Evolutionary conservation across 768 basidiomycete species (phyloP), one percentile per base, ranked within the genome.

Genomic region (Podaxis sp.): DNA sequence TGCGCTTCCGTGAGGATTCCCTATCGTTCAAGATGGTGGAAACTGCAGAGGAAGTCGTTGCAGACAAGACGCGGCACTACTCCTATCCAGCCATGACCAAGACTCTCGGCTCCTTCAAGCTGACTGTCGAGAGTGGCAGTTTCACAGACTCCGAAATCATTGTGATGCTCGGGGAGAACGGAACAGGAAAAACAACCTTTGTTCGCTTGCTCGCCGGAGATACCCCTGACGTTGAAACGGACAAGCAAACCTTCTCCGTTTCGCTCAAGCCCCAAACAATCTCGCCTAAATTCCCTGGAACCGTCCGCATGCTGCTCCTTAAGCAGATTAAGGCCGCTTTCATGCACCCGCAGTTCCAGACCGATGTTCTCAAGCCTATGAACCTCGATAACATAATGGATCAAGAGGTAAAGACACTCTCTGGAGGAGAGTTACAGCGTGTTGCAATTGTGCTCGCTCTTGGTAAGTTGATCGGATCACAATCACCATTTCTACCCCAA

Each of bases 131-230:
- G 68, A 78, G 75, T 0, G 97, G 97, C 25, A 84, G 84, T 37
- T 99, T 98, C 78, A 96, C 96, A n/a, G 96, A 98, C 72, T 98
- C 96, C 2, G 97, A 99, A 74, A 99, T 99, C 74, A 94, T 99
- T 69, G 97, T 99, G 74, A 93, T 99, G 89, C 80, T 99, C 37
- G 97, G 97, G 65, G 97, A 99, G 84, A 99, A 99, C 76, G 97
- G 97, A 55, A 99, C 94, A 2, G 96, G 97, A 41, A 99, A 99
- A 82, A 98, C 97, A 49, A 99, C 97, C 0, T 94, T 99, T 73
- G 94, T 99, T 61, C 92, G 96, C 64, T 79, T 99, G 59, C 83
- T 99, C 56, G 94, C 95, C 1, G 97, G 97, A 41, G 96, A 97
- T 68, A 86, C 82, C 19, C 96, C 96, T 4, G 97, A 99, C 76